Conservation (phyloP, 2,329 filamentous ascomycete genomes). For the Aspergillus ochraceoroseus region DNA sequence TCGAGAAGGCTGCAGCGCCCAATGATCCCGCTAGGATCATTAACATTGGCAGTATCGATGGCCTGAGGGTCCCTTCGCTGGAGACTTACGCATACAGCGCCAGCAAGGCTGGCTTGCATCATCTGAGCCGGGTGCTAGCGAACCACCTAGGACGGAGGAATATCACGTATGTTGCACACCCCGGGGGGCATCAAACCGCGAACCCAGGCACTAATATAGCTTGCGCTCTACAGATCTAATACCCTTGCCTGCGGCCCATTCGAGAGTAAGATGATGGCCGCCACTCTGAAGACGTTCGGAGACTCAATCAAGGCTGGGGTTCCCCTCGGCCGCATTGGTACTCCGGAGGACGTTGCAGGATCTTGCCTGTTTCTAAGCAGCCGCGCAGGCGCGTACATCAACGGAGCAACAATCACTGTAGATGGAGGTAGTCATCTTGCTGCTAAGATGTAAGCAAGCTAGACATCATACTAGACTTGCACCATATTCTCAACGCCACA, state of each 20-base stretch:
- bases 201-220: constrained; percentile 1
- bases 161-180: constrained; percentile 46
- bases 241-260: constrained; percentile 66
- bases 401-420: constrained; percentile 59
- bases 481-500: neutral
- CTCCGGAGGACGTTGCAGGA: constrained; percentile 64
- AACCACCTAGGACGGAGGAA: constrained; percentile 50
- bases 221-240: constrained; percentile 50
- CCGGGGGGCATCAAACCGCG: neutral
- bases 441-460: constrained; percentile 36
- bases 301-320: constrained; percentile 52
- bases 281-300: constrained; percentile 48
- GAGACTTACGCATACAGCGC: constrained; percentile 53
- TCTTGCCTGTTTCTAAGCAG: constrained; percentile 66
- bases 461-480: neutral
- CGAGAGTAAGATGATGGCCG: constrained; percentile 53
- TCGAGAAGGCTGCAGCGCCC: constrained; percentile 45
- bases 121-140: constrained; percentile 50
- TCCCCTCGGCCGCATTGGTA: constrained; percentile 63
- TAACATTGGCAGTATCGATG: constrained; percentile 53
- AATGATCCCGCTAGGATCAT: constrained; percentile 48
- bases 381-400: constrained; percentile 61
- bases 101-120: constrained; percentile 52
- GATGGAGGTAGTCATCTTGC: constrained; percentile 53
- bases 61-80: constrained; percentile 49